Evolutionary conservation across 2,329 filamentous ascomycete species (phyloP).

Genomic region (Lachnellula cervina): DNA sequence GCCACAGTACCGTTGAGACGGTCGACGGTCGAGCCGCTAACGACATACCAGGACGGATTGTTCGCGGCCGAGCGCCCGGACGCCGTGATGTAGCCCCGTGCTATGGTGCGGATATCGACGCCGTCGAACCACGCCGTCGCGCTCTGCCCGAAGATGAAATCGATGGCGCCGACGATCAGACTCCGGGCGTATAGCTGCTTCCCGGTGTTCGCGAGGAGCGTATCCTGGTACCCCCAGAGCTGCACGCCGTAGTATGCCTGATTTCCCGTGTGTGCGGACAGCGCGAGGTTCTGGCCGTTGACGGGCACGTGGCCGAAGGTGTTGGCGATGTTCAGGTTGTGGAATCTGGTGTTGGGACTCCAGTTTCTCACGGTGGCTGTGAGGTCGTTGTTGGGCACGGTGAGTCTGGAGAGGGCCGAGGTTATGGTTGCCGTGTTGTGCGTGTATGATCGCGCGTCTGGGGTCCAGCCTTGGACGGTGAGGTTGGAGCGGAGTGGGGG

Average conservation of each 20-base stretch:
- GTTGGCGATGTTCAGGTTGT: conserved; percentile 50
- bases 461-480: conserved; percentile 51
- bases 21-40: conserved; percentile 47
- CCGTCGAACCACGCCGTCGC: conserved; percentile 48
- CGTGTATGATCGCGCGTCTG: conserved; percentile 39
- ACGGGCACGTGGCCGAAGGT: conserved; percentile 21
- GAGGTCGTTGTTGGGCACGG: conserved; percentile 39
- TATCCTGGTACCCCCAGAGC: conserved; percentile 54
- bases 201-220: conserved; percentile 45
- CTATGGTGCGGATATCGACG: conserved; percentile 39
- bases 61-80: conserved; percentile 36
- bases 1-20: conserved; percentile 37
- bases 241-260: conserved; percentile 55
- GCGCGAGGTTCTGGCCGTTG: conserved; percentile 48
- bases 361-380: conserved; percentile 27
- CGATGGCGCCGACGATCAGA: conserved; percentile 52
- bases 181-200: conserved; percentile 51
- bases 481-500: conserved; percentile 41
- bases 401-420: conserved; percentile 37
- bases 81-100: conserved; percentile 43
- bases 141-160: conserved; percentile 54
- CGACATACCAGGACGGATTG: conserved; percentile 46
- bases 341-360: conserved; percentile 47
- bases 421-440: conserved; percentile 45
- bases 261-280: conserved; percentile 46